Percentiles rank a stretch among this genome's conserved stretches.
Conservation (phyloP, 768 basidiomycete species). For the Piloderma croceum region DNA sequence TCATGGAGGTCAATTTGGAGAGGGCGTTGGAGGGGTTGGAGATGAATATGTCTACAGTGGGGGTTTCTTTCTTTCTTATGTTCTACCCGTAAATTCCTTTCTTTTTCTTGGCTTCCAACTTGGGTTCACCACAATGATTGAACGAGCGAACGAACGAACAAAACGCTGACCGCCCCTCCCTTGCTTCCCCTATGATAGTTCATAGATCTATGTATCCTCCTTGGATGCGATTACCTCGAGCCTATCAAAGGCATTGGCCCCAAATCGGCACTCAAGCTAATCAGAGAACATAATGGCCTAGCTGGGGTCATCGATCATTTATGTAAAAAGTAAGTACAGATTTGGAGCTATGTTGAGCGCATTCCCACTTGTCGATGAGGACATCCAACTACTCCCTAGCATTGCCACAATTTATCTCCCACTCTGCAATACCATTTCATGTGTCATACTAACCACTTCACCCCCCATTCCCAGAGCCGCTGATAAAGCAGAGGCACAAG, state of each 20-base stretch:
- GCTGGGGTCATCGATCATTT: constrained; percentile 71
- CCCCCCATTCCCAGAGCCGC: constrained; percentile 41
- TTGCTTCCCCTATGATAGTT: too few relatives aligned
- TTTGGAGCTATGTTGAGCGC: too few relatives aligned
- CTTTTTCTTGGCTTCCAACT: too few relatives aligned
- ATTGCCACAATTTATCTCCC: too few relatives aligned
- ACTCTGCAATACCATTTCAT: too few relatives aligned
- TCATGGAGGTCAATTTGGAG: constrained; percentile 83
- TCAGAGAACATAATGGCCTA: constrained; percentile 75
- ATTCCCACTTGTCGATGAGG: not conserved
- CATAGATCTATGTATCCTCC: constrained; percentile 90
- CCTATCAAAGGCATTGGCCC: constrained; percentile 96
- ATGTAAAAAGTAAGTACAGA: constrained; percentile 61
- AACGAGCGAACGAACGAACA: too few relatives aligned
- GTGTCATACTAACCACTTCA: too few relatives aligned
- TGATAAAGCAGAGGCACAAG: constrained; percentile 18
- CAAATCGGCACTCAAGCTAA: constrained; percentile 88
- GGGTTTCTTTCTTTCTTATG: constrained; percentile 4
- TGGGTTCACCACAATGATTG: too few relatives aligned
- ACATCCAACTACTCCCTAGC: too few relatives aligned
- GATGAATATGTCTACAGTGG: constrained; percentile 87
- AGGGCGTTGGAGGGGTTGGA: constrained; percentile 81
- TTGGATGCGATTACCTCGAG: constrained; percentile 98
- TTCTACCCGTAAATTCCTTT: too few relatives aligned
- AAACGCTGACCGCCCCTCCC: not conserved